phyloP scores from a whole-genome alignment of 2,329 filamentous ascomycete genomes.

The Conoideocrella luteorostrata region DNA sequence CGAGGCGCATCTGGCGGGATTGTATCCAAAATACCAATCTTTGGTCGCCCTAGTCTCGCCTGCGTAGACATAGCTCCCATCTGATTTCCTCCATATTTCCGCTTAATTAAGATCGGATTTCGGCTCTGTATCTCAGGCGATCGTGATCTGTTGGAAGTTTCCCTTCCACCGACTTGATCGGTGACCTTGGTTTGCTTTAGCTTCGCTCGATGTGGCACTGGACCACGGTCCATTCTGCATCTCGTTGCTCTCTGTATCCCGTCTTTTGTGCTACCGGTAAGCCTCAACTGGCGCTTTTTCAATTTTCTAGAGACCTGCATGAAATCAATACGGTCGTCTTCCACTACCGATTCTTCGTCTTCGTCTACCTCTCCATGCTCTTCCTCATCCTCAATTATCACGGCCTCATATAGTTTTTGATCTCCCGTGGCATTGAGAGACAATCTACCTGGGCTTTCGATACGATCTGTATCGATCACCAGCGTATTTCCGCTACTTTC shows the following conservation, averaged over 20 bases:
- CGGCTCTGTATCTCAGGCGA: neutral
- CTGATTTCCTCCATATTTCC: neutral
- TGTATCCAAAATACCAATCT: constrained; percentile 56
- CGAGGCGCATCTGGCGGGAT: constrained; percentile 44
- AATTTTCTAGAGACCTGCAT: constrained; percentile 38
- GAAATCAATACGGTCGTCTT: constrained; percentile 45
- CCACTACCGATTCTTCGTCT: constrained; percentile 33
- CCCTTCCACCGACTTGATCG: constrained; percentile 17
- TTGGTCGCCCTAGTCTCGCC: constrained; percentile 28
- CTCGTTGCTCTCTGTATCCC: constrained; percentile 19
- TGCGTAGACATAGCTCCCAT: neutral
- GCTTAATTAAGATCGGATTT: neutral
- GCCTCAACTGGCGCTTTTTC: constrained; percentile 32
- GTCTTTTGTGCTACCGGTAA: constrained; percentile 18
- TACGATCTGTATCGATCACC: neutral
- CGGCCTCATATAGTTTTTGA: too few species aligned
- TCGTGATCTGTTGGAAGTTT: neutral
- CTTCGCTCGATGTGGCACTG: constrained; percentile 16
- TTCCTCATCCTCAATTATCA: constrained; percentile 19
- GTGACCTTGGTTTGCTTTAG: constrained; percentile 27
- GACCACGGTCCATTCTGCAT: constrained; percentile 10
- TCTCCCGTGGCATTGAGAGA: neutral
- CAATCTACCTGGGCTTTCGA: neutral
- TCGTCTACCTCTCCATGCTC: constrained; percentile 32
- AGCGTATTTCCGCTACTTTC: neutral